Conservation (phyloP, 1,284 basidiomycete genomes). For the Singerocomus inundabilis region DNA sequence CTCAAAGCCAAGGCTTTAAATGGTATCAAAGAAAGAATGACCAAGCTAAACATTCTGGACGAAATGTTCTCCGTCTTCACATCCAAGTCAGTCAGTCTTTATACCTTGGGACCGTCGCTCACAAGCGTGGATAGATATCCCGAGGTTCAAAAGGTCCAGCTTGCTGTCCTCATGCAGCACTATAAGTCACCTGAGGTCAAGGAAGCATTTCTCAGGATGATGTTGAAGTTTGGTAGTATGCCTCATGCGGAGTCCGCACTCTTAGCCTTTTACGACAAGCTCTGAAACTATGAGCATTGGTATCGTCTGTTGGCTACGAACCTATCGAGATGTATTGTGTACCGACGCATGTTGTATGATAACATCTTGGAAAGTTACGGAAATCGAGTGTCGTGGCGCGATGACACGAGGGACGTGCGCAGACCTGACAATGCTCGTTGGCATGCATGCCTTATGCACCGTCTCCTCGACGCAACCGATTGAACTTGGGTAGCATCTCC, state of each 20-base stretch:
- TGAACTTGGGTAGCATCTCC: conserved; percentile 39
- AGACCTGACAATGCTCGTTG: background rate
- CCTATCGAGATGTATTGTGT: background rate
- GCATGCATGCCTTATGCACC: conserved; percentile 35
- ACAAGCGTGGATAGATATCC: conserved; percentile 19
- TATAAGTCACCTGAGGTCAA: conserved; percentile 13
- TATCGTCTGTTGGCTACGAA: background rate
- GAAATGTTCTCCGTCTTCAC: conserved; percentile 33
- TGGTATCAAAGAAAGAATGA: conserved; percentile 24
- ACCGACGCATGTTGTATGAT: background rate
- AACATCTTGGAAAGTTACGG: background rate
- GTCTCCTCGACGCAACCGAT: conserved; percentile 59
- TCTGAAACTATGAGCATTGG: conserved; percentile 1
- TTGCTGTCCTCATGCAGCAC: conserved; percentile 13
- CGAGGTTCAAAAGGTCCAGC: conserved; percentile 17
- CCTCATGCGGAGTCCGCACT: conserved; percentile 22
- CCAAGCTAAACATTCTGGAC: conserved; percentile 23
- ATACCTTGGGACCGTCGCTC: background rate
- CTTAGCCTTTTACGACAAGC: conserved; percentile 20
- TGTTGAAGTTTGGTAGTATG: conserved; percentile 13
- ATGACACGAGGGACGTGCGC: background rate
- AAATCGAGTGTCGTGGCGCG: background rate
- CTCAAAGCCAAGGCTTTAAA: conserved; percentile 22
- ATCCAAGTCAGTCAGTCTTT: conserved; percentile 20
- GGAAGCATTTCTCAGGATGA: conserved; percentile 13